Conservation (phyloP, 2,329 filamentous ascomycete species). For the Aspergillus tamarii region DNA sequence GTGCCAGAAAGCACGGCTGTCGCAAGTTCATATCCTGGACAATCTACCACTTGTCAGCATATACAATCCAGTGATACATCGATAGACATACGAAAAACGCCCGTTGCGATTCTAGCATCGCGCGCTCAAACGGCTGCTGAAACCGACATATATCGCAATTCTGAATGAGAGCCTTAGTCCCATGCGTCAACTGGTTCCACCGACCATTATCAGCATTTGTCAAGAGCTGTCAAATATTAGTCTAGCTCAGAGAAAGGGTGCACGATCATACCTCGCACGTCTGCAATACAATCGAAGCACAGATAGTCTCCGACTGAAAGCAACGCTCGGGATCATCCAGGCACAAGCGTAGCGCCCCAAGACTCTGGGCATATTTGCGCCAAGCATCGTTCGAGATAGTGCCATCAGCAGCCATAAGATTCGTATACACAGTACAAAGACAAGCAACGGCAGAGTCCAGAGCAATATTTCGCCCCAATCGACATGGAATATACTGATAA, state of each 20-base stretch:
- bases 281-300: neutral
- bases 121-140: neutral
- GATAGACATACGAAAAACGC: neutral
- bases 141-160: neutral
- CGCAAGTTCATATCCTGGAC: neutral
- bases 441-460: neutral
- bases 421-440: neutral
- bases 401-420: neutral
- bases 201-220: neutral
- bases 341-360: neutral
- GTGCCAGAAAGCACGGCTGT: neutral
- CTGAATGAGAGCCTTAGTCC: neutral
- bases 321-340: neutral
- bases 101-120: neutral
- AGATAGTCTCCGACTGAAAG: conserved; percentile 1
- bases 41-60: neutral
- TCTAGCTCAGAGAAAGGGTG: no score
- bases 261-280: neutral
- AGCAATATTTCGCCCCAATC: neutral
- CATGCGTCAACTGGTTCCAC: conserved; percentile 1
- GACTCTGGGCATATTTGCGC: neutral
- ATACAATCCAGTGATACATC: neutral
- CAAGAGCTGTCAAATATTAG: neutral
- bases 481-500: neutral
- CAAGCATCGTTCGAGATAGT: neutral